Evolutionary conservation across 2,329 filamentous ascomycete genomes (phyloP).

Genomic region (Xylariomycetidae sp.): DNA sequence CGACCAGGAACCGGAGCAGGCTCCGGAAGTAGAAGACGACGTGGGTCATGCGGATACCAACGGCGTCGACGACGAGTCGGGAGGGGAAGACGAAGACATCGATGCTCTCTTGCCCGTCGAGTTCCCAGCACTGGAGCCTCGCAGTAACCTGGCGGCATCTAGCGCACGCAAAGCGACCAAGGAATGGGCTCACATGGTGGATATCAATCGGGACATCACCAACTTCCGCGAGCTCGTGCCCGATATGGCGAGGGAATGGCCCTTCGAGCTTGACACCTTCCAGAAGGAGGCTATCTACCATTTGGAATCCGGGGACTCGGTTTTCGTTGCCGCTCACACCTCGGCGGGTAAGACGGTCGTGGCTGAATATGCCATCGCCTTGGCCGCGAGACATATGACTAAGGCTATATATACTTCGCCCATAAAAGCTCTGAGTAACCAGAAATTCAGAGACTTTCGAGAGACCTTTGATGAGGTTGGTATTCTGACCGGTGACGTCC

Average conservation of each 20-base stretch:
- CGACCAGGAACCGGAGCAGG: constrained; percentile 40
- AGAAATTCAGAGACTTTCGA: constrained; percentile 96
- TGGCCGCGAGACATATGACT: constrained; percentile 98
- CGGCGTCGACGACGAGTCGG: constrained; percentile 27
- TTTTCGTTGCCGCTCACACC: constrained; percentile 96
- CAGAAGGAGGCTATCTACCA: constrained; percentile 99
- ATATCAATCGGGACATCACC: constrained; percentile 87
- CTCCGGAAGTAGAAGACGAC: constrained; percentile 26
- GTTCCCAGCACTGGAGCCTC: constrained; percentile 85
- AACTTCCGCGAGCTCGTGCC: constrained; percentile 93
- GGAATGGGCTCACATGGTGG: constrained; percentile 98
- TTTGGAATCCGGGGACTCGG: constrained; percentile 91
- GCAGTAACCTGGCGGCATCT: constrained; percentile 67
- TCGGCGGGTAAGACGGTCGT: constrained; percentile 98
- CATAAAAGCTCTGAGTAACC: constrained; percentile 97
- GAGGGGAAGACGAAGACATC: constrained; percentile 57
- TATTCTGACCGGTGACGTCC: constrained; percentile 94
- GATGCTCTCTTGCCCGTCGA: constrained; percentile 87
- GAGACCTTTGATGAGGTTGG: constrained; percentile 90
- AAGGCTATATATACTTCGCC: constrained; percentile 99
- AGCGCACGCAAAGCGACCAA: constrained; percentile 69
- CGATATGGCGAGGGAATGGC: constrained; percentile 94
- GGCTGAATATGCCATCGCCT: constrained; percentile 93
- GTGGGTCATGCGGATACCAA: constrained; percentile 21
- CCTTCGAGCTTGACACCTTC: constrained; percentile 95